These are phyloP conservation scores for Gossypium rotundifolium DNA, from an alignment of 345 rosid genomes.

Conservation along the genomic window DNA sequence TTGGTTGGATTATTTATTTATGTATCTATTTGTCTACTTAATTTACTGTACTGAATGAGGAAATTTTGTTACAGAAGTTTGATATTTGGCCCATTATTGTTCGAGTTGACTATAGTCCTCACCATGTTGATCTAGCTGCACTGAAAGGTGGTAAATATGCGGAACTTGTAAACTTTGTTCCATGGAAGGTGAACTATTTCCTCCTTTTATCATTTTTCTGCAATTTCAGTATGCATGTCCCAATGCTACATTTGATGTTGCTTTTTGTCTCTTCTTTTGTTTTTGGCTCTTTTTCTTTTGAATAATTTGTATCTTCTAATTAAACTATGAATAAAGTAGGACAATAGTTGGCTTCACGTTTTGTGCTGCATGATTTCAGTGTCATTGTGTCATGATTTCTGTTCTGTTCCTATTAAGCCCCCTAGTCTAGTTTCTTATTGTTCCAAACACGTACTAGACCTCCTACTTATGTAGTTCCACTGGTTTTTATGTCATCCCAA, in stretches of 20 bases:
- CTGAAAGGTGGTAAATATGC: conserved; percentile 77
- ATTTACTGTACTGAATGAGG: conserved; percentile 28
- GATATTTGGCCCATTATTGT: conserved; percentile 75
- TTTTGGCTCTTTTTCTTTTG: neutral
- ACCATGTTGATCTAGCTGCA: conserved; percentile 84
- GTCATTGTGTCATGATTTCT: neutral
- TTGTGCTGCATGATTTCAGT: neutral
- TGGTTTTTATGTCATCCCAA: neutral
- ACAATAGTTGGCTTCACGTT: neutral
- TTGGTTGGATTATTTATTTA: neutral
- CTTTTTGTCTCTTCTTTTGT: neutral
- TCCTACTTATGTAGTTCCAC: neutral
- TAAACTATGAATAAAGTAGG: neutral
- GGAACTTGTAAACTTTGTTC: conserved; percentile 90
- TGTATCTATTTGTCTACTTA: neutral
- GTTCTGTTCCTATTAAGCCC: neutral
- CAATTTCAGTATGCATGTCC: neutral
- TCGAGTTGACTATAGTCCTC: conserved; percentile 87
- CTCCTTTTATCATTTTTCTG: neutral
- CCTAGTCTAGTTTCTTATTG: neutral
- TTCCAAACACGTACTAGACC: neutral
- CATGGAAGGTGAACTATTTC: conserved; percentile 71
- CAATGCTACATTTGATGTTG: neutral
- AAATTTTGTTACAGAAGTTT: conserved; percentile 57
- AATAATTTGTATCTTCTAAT: neutral